A percentile compares a stretch with the other conserved stretches of the same genome.
Evolutionary conservation across 371 early-diverging fungal species (phyloP).

Genomic region (Syncephalastrum sp.): DNA sequence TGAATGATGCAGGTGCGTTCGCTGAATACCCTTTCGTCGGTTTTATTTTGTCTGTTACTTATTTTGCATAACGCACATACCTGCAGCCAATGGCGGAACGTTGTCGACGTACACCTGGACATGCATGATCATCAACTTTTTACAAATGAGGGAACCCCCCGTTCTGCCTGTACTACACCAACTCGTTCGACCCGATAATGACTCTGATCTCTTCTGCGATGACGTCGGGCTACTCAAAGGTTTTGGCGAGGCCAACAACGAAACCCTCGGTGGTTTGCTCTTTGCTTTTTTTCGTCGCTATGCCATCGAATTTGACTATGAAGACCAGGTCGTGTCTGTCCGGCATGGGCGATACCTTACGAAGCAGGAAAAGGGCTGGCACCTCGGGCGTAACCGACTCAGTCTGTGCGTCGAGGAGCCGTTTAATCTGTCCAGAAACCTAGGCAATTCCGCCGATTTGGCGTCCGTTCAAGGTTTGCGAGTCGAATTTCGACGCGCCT

Average conservation of each 20-base stretch:
- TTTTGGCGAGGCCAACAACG: slow-evolving; percentile 68
- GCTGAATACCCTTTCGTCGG: neutral
- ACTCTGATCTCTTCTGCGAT: slow-evolving; percentile 54
- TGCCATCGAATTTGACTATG: slow-evolving; percentile 83
- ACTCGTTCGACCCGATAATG: slow-evolving; percentile 17
- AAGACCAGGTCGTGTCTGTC: slow-evolving; percentile 73
- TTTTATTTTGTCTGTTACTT: slow-evolving; percentile 1
- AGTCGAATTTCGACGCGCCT: slow-evolving; percentile 75
- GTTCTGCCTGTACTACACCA: slow-evolving; percentile 85
- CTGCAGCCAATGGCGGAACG: slow-evolving; percentile 84
- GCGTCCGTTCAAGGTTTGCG: slow-evolving; percentile 73
- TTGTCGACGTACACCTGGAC: slow-evolving; percentile 93
- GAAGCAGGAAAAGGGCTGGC: slow-evolving; percentile 85
- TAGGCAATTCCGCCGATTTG: slow-evolving; percentile 87
- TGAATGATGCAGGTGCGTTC: slow-evolving; percentile 69
- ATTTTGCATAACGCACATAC: neutral
- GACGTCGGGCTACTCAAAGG: slow-evolving; percentile 61
- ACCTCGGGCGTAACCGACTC: slow-evolving; percentile 46
- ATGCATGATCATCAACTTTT: slow-evolving; percentile 83
- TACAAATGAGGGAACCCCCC: slow-evolving; percentile 88
- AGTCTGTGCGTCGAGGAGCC: slow-evolving; percentile 91
- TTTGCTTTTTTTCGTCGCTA: slow-evolving; percentile 83
- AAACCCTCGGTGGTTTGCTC: slow-evolving; percentile 77
- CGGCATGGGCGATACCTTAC: slow-evolving; percentile 73
- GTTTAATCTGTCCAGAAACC: slow-evolving; percentile 78